These are phyloP conservation scores for Gossypium aridum DNA, from an alignment of 441 rosid species.

Conservation along the genomic window DNA sequence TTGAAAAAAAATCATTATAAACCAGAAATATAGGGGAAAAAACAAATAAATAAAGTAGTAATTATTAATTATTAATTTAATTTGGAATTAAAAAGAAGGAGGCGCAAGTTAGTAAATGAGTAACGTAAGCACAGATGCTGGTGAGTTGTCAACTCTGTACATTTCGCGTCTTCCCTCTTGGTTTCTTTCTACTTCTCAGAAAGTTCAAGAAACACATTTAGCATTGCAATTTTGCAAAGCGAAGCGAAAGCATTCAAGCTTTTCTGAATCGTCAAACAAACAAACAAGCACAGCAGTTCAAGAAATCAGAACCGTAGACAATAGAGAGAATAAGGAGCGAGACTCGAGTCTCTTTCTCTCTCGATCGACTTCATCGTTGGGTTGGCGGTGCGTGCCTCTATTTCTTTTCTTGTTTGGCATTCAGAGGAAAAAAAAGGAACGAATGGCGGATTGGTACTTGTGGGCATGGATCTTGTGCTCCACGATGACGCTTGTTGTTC, in stretches of 20 bases:
- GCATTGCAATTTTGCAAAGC: conserved; percentile 5
- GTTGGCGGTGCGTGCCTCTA: not conserved
- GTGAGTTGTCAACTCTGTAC: too few relatives aligned
- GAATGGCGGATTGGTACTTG: conserved; percentile 37
- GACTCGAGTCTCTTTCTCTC: not conserved
- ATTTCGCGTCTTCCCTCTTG: not conserved
- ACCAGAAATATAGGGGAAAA: too few relatives aligned
- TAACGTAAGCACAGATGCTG: too few relatives aligned
- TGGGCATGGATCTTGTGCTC: conserved; percentile 44
- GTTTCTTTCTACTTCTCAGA: not conserved
- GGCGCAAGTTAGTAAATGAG: too few relatives aligned
- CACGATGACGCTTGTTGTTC: conserved; percentile 30
- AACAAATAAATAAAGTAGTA: not conserved
- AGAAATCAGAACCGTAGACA: not conserved
- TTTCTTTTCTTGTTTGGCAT: not conserved
- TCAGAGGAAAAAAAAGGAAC: conserved; percentile 1
- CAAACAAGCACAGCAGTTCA: not conserved
- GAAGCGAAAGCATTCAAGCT: not conserved
- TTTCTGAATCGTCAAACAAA: not conserved
- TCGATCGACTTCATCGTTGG: not conserved
- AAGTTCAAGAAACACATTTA: not conserved
- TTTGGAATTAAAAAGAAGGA: too few relatives aligned
- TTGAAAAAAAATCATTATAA: too few relatives aligned
- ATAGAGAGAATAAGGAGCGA: not conserved
- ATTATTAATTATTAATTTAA: too few relatives aligned